Evolutionary conservation across 306 rosid genomes (phyloP), one percentile per base, ranked within the genome.

Genomic region (Begonia peltatifolia): DNA sequence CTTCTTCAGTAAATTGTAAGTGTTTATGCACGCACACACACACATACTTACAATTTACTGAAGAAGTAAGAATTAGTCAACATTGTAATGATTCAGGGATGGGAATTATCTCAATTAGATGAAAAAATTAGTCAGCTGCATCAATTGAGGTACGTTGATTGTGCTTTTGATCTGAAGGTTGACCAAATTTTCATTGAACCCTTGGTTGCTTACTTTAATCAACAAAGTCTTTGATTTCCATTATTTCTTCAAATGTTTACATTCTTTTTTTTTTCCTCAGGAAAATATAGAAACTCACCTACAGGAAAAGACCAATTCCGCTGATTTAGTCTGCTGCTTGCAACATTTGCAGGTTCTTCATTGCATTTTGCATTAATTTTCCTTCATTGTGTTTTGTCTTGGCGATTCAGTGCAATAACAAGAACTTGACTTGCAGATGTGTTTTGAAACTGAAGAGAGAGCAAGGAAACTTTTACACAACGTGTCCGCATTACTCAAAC

Each of bases 241-340:
- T 56, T 2, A 15, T 25, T 59, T 42, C 17, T 16, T 4, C 20
- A 47, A n/a, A n/a, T n/a, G n/a, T n/a, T n/a, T n/a, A n/a, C n/a
- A n/a, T n/a, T n/a, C 13, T 36, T 23, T 0, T 53, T 9, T 18
- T 11, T 41, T 17, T 59, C 13, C n/a, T 55, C 77, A 90, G 99
- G 95, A 79, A 44, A 66, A 66, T 56, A 49, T 83, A 47, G 86
- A 83, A 65, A 38, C 11, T 2, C 82, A 62, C 64, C 60, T 83
- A 75, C 75, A 80, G 70, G 90, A 80, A 72, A 79, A 86, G 74
- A 58, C 60, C 30, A 74, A 59, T 64, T 47, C 35, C 6, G 92
- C 76, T 42, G 99, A 86, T 83, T 62, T 73, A 62, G 95, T 90
- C 62, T 90, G 95, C 82, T 90, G 99, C 72, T 66, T 90, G 80